A percentile compares a stretch with the other conserved stretches of the same genome.
Conservation (phyloP, 2,329 filamentous ascomycete genomes). For the Pseudocercospora pini-densiflorae region DNA sequence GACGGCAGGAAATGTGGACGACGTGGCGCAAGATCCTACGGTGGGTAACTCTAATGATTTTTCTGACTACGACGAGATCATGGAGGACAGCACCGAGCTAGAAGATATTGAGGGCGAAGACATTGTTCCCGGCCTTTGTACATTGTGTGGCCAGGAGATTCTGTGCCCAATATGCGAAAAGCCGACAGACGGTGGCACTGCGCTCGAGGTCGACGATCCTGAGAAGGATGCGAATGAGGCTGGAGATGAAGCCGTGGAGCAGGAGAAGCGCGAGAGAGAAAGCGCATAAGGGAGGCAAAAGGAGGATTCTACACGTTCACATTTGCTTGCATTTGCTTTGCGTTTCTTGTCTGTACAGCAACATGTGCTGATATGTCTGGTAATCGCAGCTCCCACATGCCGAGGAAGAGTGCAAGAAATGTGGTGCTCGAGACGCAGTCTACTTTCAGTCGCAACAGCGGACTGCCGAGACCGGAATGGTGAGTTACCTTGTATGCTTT, state of each 20-base stretch:
- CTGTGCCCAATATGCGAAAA: constrained; percentile 58
- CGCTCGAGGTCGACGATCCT: constrained; percentile 49
- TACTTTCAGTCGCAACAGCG: constrained; percentile 99
- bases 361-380: constrained; percentile 40
- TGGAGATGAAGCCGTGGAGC: constrained; percentile 33
- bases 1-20: constrained; percentile 95
- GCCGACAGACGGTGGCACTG: constrained; percentile 49
- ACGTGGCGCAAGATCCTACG: constrained; percentile 97
- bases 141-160: constrained; percentile 62
- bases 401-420: constrained; percentile 82
- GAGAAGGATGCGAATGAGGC: constrained; percentile 38
- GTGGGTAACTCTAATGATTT: constrained; percentile 66
- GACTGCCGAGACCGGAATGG: constrained; percentile 97
- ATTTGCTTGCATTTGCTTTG: constrained; percentile 23
- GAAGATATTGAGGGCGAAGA: constrained; percentile 32
- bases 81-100: constrained; percentile 28
- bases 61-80: constrained; percentile 25
- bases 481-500: constrained; percentile 53
- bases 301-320: constrained; percentile 26
- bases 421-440: constrained; percentile 86
- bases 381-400: constrained; percentile 32
- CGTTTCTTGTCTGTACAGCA: constrained; percentile 37
- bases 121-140: constrained; percentile 56
- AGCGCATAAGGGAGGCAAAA: constrained; percentile 36
- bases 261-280: constrained; percentile 36